Evolutionary conservation across 2,329 filamentous ascomycete genomes (phyloP).

Genomic region (Cladorrhinum sp.): DNA sequence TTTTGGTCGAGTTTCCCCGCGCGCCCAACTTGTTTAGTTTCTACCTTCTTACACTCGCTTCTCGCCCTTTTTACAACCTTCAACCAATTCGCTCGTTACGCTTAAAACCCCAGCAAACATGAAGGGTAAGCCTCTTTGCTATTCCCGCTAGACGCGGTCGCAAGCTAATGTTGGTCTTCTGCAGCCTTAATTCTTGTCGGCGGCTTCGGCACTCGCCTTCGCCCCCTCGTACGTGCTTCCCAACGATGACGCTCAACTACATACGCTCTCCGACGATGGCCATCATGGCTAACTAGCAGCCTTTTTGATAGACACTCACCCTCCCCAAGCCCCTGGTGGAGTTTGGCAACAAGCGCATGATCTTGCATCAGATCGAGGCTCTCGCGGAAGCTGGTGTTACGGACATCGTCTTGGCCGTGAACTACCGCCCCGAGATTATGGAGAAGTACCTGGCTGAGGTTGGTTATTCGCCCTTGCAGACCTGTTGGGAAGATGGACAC

Average conservation of each 20-base stretch:
- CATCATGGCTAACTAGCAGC: conserved; percentile 22
- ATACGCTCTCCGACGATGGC: conserved; percentile 12
- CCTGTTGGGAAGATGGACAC: background rate
- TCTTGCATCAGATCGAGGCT: conserved; percentile 94
- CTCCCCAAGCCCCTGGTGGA: conserved; percentile 97
- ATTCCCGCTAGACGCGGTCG: background rate
- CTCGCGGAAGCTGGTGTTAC: conserved; percentile 91
- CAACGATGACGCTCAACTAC: conserved; percentile 9
- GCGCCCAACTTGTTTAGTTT: conserved; percentile 6
- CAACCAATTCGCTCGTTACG: conserved; percentile 16
- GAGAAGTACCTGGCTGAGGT: conserved; percentile 89
- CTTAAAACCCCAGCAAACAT: conserved; percentile 29
- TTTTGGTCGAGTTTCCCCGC: conserved; percentile 4
- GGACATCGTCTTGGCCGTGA: conserved; percentile 96
- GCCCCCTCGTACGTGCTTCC: conserved; percentile 72
- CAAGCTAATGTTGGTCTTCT: conserved; percentile 24
- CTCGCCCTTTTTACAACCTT: conserved; percentile 12
- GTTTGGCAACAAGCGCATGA: conserved; percentile 99
- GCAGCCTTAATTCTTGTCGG: conserved; percentile 97
- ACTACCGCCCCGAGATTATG: conserved; percentile 98
- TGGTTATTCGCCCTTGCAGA: conserved; percentile 30
- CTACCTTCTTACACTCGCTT: conserved; percentile 28
- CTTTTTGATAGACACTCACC: conserved; percentile 71
- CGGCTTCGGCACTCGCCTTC: conserved; percentile 96
- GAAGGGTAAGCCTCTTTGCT: conserved; percentile 39